A percentile compares a stretch with the other conserved stretches of the same genome.
Evolutionary conservation across 78 protist species (phyloP).

Genomic region (Neovahlkampfia damariscottae): DNA sequence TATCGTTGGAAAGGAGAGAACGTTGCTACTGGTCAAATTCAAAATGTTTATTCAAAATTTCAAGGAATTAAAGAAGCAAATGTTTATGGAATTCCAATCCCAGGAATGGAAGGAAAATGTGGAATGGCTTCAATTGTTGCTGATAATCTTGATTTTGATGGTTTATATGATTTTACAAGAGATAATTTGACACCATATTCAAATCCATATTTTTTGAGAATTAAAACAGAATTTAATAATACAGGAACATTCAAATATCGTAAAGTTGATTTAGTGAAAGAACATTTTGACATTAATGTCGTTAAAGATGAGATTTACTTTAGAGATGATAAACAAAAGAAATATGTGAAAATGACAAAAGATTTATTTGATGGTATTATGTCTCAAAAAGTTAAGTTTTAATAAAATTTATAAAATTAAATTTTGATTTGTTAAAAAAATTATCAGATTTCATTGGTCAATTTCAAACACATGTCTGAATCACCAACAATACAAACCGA

Average conservation of each 20-base stretch:
- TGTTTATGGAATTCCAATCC: conserved; percentile 2
- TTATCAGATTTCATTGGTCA: too few relatives aligned
- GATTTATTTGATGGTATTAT: too few relatives aligned
- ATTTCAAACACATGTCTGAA: too few relatives aligned
- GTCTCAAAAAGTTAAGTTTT: too few relatives aligned
- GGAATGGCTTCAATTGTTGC: conserved; percentile 38
- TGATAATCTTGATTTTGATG: too few relatives aligned
- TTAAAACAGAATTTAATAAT: not conserved
- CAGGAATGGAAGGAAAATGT: conserved; percentile 15
- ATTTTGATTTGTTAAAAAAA: too few relatives aligned
- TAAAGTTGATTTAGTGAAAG: conserved; percentile 10
- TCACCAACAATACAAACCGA: too few relatives aligned
- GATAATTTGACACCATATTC: too few relatives aligned
- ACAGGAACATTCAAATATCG: conserved; percentile 40
- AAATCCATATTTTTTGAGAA: not conserved
- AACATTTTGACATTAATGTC: conserved; percentile 12
- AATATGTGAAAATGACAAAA: too few relatives aligned
- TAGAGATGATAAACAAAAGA: too few relatives aligned
- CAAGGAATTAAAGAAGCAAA: not conserved
- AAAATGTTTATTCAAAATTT: not conserved
- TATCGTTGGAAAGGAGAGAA: conserved; percentile 54
- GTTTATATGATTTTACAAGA: too few relatives aligned
- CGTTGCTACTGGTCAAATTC: conserved; percentile 45
- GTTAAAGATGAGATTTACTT: not conserved
- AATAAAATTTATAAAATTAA: too few relatives aligned